phyloP scores from a whole-genome alignment of 2,329 filamentous ascomycete species.

The Sclerotinia sclerotiorum region DNA sequence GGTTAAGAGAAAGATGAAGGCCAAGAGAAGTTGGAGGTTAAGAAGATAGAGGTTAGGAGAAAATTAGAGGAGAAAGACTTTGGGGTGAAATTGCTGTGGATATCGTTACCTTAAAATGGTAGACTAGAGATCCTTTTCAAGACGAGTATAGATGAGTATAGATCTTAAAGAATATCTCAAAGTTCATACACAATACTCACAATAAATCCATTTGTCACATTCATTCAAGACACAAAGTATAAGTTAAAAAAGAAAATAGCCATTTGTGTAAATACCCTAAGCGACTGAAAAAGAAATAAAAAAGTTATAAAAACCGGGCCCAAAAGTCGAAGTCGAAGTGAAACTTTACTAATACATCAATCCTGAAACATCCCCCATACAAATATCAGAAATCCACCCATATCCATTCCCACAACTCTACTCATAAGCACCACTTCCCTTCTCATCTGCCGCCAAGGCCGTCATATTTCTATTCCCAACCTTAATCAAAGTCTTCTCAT shows the following conservation, averaged over 20 bases:
- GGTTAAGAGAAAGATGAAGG: too few species aligned
- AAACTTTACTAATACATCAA: too few species aligned
- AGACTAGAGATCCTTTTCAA: not conserved
- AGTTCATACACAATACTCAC: not conserved
- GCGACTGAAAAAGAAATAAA: not conserved
- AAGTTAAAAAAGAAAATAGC: not conserved
- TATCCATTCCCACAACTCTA: not conserved
- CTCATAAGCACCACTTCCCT: constrained; percentile 30
- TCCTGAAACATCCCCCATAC: not conserved
- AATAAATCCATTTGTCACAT: not conserved
- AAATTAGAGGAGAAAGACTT: not conserved
- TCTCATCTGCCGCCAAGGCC: constrained; percentile 30
- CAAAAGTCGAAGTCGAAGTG: not conserved
- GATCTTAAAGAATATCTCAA: too few species aligned
- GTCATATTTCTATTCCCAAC: constrained; percentile 42
- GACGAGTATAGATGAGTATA: too few species aligned
- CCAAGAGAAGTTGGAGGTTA: not conserved
- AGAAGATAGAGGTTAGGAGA: not conserved
- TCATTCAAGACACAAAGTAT: not conserved
- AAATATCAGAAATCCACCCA: not conserved
- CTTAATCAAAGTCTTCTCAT: constrained; percentile 47
- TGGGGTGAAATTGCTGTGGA: not conserved
- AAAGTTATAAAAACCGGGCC: not conserved
- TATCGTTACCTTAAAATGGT: not conserved
- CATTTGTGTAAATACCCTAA: not conserved